Evolutionary conservation across 2,329 filamentous ascomycete genomes (phyloP).

Genomic region (Blastomyces emzantsi): DNA sequence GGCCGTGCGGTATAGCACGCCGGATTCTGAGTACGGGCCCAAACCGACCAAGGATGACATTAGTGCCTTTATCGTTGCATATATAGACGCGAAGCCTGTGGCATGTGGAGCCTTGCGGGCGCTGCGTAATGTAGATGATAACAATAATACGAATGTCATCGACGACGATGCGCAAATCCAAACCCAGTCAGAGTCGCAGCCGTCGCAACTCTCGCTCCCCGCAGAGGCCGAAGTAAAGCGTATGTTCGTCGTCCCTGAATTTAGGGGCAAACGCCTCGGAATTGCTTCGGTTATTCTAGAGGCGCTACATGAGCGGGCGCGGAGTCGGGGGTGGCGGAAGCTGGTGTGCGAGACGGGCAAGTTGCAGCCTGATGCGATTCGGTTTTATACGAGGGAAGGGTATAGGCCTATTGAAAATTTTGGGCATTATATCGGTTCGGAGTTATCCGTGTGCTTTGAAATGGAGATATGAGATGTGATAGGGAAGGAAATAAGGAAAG

Average conservation of each 20-base stretch:
- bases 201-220: not conserved
- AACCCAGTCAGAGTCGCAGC: not conserved
- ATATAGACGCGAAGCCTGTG: not conserved
- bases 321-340: not conserved
- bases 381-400: conserved; percentile 1
- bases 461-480: not conserved
- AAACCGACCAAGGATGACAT: not conserved
- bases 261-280: not conserved
- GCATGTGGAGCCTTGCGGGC: not conserved
- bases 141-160: not conserved
- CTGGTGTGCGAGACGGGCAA: not conserved
- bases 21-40: not conserved
- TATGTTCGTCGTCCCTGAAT: not conserved
- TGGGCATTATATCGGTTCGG: not conserved
- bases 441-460: not conserved
- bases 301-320: not conserved
- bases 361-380: not conserved
- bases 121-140: not conserved
- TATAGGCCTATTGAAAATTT: not conserved
- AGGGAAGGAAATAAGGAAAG: not conserved
- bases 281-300: not conserved
- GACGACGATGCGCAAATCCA: not conserved
- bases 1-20: not conserved
- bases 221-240: not conserved
- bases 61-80: not conserved